A percentile compares a stretch with the other conserved stretches of the same genome.
Evolutionary conservation across 2,329 filamentous ascomycete species (phyloP).

Genomic region (Penicillium sp.): DNA sequence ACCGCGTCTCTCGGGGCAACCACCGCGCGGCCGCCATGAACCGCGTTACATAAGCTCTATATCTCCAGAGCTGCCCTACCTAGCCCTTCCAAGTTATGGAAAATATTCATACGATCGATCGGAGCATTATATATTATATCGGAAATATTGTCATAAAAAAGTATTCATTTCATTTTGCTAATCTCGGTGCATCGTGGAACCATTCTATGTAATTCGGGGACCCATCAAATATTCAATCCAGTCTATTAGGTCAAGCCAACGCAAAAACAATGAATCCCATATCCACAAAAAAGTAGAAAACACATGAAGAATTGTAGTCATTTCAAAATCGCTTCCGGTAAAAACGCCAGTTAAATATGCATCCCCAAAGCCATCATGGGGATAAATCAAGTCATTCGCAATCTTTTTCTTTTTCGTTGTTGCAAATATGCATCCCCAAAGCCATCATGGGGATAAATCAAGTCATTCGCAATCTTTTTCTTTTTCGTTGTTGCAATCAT

Average conservation of each 20-base stretch:
- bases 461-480: not conserved
- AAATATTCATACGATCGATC: not conserved
- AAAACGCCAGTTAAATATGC: constrained; percentile 9
- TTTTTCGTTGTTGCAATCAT: constrained; percentile 11
- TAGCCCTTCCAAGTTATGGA: not conserved
- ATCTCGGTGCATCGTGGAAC: constrained; percentile 5
- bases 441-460: not conserved
- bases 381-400: constrained; percentile 4
- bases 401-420: not conserved
- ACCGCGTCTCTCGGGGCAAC: constrained; percentile 27
- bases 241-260: constrained; percentile 14
- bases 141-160: not conserved
- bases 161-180: not conserved
- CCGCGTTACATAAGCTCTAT: constrained; percentile 15
- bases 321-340: not conserved
- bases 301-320: constrained; percentile 7
- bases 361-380: not conserved
- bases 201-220: constrained; percentile 11
- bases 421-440: constrained; percentile 8
- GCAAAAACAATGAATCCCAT: constrained; percentile 10
- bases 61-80: no score
- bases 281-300: constrained; percentile 11
- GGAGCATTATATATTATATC: not conserved
- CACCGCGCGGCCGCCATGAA: constrained; percentile 7
- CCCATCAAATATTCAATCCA: constrained; percentile 13